Base-by-base conservation (phyloP, 2,329 filamentous ascomycete species). In the Exophiala dermatitidis region DNA sequence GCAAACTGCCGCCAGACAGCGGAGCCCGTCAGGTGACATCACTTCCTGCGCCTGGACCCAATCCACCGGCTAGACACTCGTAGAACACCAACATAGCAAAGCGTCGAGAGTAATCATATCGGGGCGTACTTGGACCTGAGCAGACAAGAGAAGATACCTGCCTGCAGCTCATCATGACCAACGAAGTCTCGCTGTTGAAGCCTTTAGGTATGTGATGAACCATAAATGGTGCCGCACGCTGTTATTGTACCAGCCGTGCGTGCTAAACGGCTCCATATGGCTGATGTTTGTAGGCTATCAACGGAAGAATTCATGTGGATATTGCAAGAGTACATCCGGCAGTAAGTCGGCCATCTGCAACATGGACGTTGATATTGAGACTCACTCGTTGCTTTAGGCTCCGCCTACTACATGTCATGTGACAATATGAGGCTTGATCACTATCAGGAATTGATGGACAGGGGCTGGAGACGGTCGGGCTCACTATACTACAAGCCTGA, bases 401-500 rank as follows among this genome's bases (percentile, higher is more conserved):
- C 68, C 51, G 71, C 72, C 33, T 76, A 74, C 63, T 76, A 74
- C 63, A 66, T 72, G 60, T 70, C 68, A 48, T 74, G 72, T 10
- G 65, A 71, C 33, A 67, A 68, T 34, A 69, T 76, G 57, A 66
- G 67, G 48, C 69, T 71, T 38, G 67, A 68, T 49, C 72, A 76
- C 62, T 77, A 77, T 66, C 73, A 75, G 58, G 63, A 67, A 30
- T 67, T 77, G 19, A 66, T 76, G 54, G 71, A 76, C 61, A 67
- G 71, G 42, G 74, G 74, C 43, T 77, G 74, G 74, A 69, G 74
- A 67, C 68, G 74, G 59, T 76, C 74, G 37, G 74, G 74, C 1
- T 71, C 68, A 7, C 65, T 74, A 44, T 76, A 74, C 62, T 77
- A 77, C 62, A 76, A 75, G 61, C 74, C 72, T 59, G 74, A 77